Evolutionary conservation across 2,329 filamentous ascomycete genomes (phyloP).

Genomic region (Pseudogymnoascus sp.): DNA sequence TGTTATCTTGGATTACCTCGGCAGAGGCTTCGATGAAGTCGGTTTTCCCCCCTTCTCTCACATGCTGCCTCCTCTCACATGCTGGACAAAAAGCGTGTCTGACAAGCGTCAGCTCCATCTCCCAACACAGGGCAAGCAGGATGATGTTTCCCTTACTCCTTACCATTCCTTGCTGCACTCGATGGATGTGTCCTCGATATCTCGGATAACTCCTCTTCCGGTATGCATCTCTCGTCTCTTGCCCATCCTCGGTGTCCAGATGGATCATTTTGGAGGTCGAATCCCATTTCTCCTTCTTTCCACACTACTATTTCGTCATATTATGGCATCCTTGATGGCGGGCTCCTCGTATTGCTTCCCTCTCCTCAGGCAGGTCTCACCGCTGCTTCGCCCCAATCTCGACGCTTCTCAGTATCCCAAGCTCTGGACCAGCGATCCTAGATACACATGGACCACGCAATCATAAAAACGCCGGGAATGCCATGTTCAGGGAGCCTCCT

Average conservation of each 20-base stretch:
- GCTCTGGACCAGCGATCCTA: background rate
- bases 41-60: background rate
- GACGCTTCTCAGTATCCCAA: background rate
- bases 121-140: background rate
- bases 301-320: background rate
- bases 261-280: background rate
- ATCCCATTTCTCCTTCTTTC: background rate
- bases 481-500: background rate
- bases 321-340: background rate
- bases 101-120: background rate
- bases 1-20: background rate
- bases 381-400: background rate
- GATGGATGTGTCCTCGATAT: background rate
- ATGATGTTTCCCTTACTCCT: background rate
- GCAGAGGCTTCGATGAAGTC: background rate
- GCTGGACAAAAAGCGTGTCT: background rate
- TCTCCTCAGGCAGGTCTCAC: background rate
- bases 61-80: background rate
- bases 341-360: background rate
- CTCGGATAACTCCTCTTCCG: background rate
- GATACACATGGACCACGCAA: background rate
- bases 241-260: background rate
- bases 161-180: background rate
- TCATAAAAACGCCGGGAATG: background rate
- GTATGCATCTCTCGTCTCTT: background rate